Evolutionary conservation across 306 rosid genomes (phyloP).

Genomic region (Acacia acuminata): DNA sequence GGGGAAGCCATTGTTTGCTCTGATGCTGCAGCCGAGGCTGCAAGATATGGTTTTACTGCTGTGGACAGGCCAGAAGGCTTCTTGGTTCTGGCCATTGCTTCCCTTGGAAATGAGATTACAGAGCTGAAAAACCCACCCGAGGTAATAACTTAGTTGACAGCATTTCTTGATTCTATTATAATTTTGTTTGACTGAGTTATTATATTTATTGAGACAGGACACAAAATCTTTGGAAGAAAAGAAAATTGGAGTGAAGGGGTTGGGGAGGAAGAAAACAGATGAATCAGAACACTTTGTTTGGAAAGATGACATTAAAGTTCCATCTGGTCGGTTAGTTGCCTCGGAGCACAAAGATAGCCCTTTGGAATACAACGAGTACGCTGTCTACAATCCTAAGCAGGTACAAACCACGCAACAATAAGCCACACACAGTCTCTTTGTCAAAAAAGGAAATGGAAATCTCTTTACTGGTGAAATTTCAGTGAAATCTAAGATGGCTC

Average conservation of each 20-base stretch:
- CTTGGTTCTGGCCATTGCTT: conserved; percentile 82
- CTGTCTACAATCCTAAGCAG: conserved; percentile 74
- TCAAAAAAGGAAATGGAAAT: not conserved
- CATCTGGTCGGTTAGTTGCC: conserved; percentile 62
- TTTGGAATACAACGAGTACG: conserved; percentile 77
- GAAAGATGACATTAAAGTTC: conserved; percentile 85
- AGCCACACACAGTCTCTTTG: not conserved
- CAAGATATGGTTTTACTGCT: conserved; percentile 77
- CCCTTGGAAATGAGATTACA: conserved; percentile 56
- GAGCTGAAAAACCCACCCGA: conserved; percentile 55
- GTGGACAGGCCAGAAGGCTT: conserved; percentile 87
- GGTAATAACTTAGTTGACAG: conserved; percentile 28
- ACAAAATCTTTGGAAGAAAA: conserved; percentile 59
- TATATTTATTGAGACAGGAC: conserved; percentile 45
- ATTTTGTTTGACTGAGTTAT: not conserved
- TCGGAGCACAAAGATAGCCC: conserved; percentile 67
- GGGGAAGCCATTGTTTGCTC: conserved; percentile 76
- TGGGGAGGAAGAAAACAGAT: conserved; percentile 72
- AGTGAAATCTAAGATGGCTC: not conserved
- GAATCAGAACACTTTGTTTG: conserved; percentile 77
- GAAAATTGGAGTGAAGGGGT: conserved; percentile 68
- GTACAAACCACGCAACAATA: conserved; percentile 32
- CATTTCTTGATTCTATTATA: not conserved
- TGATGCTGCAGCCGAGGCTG: conserved; percentile 86
- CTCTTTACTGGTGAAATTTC: not conserved